These are phyloP conservation scores for Hydrangea macrophylla DNA, from an alignment of 148 eudicot species.

Conservation along the genomic window DNA sequence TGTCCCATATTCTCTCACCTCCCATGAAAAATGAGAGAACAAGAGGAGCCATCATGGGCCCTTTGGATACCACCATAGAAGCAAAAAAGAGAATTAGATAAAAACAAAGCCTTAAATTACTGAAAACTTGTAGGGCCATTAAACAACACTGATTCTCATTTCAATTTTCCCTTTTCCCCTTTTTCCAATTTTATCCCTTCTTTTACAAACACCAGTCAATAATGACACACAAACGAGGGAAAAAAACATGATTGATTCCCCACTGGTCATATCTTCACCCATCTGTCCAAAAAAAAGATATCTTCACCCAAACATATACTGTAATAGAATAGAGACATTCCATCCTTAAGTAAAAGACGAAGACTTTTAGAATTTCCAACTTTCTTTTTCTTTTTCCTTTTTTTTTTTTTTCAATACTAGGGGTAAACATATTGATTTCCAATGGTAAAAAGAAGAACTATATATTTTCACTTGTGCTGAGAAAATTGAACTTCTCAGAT, in stretches of 20 bases:
- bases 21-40: conserved; percentile 14
- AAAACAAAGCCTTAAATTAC: conserved; percentile 12
- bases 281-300: too few relatives aligned
- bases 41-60: conserved; percentile 22
- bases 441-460: conserved; percentile 9
- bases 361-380: too few relatives aligned
- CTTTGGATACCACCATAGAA: conserved; percentile 27
- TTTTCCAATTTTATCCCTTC: conserved; percentile 1
- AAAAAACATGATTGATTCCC: conserved; percentile 10
- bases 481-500: conserved; percentile 16
- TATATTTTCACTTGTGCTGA: conserved; percentile 26
- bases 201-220: conserved; percentile 5
- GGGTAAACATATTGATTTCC: neutral
- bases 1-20: conserved; percentile 1
- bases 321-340: neutral
- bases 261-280: conserved; percentile 21
- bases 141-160: conserved; percentile 19
- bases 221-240: conserved; percentile 10
- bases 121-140: conserved; percentile 24
- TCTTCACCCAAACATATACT: too few relatives aligned
- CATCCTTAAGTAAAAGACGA: neutral
- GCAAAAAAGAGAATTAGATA: conserved; percentile 22
- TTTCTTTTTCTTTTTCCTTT: conserved; percentile 4
- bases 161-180: conserved; percentile 13
- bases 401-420: conserved; percentile 6